These are phyloP conservation scores for Picochlorum sp. DNA, from an alignment of 139 green algal species.

Conservation along the genomic window DNA sequence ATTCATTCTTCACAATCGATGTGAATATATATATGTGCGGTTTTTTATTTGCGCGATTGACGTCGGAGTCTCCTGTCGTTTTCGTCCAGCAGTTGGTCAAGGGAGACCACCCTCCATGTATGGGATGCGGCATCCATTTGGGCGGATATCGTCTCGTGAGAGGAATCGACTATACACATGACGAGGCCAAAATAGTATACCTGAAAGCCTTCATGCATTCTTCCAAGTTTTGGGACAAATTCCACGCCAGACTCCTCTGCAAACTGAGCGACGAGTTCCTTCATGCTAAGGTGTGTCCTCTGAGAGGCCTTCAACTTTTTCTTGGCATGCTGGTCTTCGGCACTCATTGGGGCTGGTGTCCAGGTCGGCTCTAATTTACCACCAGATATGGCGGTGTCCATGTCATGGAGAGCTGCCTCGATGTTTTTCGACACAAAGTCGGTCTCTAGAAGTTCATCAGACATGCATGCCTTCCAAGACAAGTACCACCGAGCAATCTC, in stretches of 20 bases:
- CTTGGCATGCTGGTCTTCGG: neutral
- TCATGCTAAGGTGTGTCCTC: conserved; percentile 31
- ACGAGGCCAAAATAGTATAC: conserved; percentile 89
- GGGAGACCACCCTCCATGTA: neutral
- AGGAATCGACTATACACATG: conserved; percentile 72
- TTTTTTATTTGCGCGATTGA: neutral
- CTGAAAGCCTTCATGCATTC: conserved; percentile 73
- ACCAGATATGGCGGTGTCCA: conserved; percentile 71
- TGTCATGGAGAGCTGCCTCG: conserved; percentile 71
- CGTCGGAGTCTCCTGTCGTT: conserved; percentile 1
- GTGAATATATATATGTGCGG: too few relatives aligned
- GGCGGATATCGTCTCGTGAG: conserved; percentile 51
- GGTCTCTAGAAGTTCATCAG: conserved; percentile 56
- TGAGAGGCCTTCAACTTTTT: neutral
- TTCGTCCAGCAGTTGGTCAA: conserved; percentile 42
- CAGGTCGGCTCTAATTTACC: conserved; percentile 10
- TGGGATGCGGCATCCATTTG: conserved; percentile 36
- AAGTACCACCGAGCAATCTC: conserved; percentile 82
- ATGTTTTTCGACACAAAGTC: conserved; percentile 67
- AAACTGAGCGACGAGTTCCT: conserved; percentile 69
- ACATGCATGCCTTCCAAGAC: conserved; percentile 73
- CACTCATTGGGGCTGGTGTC: conserved; percentile 4
- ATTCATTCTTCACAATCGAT: too few relatives aligned
- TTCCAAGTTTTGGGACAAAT: conserved; percentile 83
- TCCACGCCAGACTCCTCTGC: conserved; percentile 72